phyloP scores from a whole-genome alignment of 805 yeast genomes.

The Diddensiella santjacobensis region DNA sequence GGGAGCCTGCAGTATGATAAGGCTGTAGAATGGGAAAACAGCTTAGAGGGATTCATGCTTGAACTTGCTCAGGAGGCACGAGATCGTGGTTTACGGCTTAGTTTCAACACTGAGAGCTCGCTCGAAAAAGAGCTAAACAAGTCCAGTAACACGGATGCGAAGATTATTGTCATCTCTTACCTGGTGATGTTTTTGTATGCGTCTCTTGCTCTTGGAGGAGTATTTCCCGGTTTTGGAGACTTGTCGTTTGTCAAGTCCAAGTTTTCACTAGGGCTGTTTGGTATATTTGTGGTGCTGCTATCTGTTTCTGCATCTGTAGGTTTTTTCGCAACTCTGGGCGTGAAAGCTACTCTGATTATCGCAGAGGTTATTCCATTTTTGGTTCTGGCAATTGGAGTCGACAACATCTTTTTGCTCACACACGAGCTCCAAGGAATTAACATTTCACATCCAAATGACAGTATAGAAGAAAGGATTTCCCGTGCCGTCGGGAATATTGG shows the following conservation, averaged over 20 bases:
- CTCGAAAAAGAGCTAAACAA: constrained; percentile 79
- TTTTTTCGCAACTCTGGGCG: constrained; percentile 64
- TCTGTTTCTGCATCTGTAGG: constrained; percentile 86
- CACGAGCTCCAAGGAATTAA: constrained; percentile 67
- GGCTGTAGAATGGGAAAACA: constrained; percentile 65
- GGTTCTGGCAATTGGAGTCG: constrained; percentile 93
- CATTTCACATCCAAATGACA: constrained; percentile 42
- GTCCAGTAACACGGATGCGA: constrained; percentile 74
- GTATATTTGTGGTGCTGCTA: constrained; percentile 72
- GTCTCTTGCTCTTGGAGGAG: constrained; percentile 70
- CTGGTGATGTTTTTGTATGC: constrained; percentile 85
- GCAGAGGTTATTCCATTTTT: constrained; percentile 96
- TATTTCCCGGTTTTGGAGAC: constrained; percentile 40
- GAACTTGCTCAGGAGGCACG: constrained; percentile 46
- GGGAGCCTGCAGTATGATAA: constrained; percentile 38
- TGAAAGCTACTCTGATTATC: constrained; percentile 84
- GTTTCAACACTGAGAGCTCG: constrained; percentile 80
- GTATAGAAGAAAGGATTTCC: constrained; percentile 57
- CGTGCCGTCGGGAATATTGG: constrained; percentile 71
- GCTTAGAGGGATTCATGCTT: constrained; percentile 53
- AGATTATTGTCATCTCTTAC: constrained; percentile 70
- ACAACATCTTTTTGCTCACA: constrained; percentile 81
- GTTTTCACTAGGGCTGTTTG: constrained; percentile 75
- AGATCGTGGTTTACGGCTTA: constrained; percentile 52
- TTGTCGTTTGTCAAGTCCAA: constrained; percentile 48